Evolutionary conservation across 805 yeast genomes (phyloP).

Genomic region (Brettanomyces custersianus): DNA sequence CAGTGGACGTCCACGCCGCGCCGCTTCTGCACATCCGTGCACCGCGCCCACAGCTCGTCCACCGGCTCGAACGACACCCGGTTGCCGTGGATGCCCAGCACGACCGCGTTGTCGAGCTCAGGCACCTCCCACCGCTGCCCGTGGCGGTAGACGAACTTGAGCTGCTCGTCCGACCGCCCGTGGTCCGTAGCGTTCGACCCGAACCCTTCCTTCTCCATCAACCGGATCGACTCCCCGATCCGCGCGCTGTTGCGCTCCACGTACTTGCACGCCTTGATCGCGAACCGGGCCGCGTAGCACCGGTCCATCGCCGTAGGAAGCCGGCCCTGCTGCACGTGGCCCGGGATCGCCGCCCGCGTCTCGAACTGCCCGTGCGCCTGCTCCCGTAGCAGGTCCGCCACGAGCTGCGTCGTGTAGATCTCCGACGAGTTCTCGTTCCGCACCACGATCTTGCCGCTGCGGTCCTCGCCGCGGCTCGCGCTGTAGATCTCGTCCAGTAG

Average conservation of each 20-base stretch:
- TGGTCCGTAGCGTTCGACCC: constrained; percentile 14
- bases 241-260: constrained; percentile 45
- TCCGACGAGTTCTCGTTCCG: constrained; percentile 60
- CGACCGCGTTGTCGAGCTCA: constrained; percentile 44
- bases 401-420: constrained; percentile 56
- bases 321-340: constrained; percentile 91
- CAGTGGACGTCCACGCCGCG: constrained; percentile 66
- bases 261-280: constrained; percentile 82
- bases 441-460: constrained; percentile 61
- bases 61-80: constrained; percentile 50
- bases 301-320: constrained; percentile 93
- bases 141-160: constrained; percentile 43
- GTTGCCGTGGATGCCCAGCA: constrained; percentile 66
- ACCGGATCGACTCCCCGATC: constrained; percentile 8
- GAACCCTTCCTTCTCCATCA: constrained; percentile 14
- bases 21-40: constrained; percentile 52
- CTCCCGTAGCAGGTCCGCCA: constrained; percentile 63
- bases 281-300: constrained; percentile 80
- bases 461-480: constrained; percentile 54
- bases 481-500: constrained; percentile 50
- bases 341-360: constrained; percentile 74
- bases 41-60: constrained; percentile 45
- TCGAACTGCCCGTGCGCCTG: constrained; percentile 61
- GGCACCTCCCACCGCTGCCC: constrained; percentile 32
- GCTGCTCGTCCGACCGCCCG: constrained; percentile 24